These are phyloP conservation scores for Eucalyptus sp. DNA, from an alignment of 345 rosid genomes.

Conservation along the genomic window DNA sequence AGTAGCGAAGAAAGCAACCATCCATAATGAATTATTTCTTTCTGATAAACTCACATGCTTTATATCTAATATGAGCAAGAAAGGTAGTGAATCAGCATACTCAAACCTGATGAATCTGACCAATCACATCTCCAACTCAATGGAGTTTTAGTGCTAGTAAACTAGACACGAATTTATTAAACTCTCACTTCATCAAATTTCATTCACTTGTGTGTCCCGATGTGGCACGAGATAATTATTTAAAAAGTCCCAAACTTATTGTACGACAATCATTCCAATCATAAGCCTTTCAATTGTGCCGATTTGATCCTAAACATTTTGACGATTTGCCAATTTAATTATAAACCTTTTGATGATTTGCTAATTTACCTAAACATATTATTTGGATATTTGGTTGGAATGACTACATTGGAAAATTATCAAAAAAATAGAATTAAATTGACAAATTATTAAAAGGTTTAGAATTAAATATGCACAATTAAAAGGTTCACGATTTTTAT, in stretches of 20 bases:
- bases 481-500: fast-evolving
- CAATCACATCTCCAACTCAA: neutral
- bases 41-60: neutral
- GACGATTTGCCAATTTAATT: fast-evolving
- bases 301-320: fast-evolving
- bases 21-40: neutral
- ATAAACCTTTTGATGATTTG: too few relatives aligned
- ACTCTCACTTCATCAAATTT: neutral
- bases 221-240: too few relatives aligned
- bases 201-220: neutral
- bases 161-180: neutral
- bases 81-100: neutral
- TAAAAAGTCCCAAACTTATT: too few relatives aligned
- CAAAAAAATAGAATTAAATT: fast-evolving
- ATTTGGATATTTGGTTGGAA: too few relatives aligned
- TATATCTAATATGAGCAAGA: neutral
- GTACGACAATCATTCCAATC: too few relatives aligned
- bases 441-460: fast-evolving
- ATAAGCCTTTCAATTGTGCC: fast-evolving
- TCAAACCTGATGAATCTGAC: neutral
- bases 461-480: fast-evolving
- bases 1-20: neutral
- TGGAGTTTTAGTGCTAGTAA: neutral
- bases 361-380: too few relatives aligned
- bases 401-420: too few relatives aligned